Conservation (phyloP, 768 basidiomycete species). For the Termitomyces sp. region DNA sequence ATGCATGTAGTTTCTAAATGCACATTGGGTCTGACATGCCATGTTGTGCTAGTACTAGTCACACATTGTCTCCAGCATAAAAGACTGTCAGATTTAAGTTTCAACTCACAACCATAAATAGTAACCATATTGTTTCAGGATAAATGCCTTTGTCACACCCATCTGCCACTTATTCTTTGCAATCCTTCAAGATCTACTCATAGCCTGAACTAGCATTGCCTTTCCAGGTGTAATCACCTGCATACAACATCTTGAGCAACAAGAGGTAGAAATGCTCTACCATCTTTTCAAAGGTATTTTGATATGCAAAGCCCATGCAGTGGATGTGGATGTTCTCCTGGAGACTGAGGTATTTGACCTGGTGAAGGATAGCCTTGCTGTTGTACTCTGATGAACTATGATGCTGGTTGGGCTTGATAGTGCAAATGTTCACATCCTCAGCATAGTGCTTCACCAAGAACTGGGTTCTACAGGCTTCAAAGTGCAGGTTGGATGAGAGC, state of each 20-base stretch:
- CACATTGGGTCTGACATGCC: constrained; percentile 94
- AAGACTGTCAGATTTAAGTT: constrained; percentile 55
- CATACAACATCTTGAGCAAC: constrained; percentile 94
- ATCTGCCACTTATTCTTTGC: constrained; percentile 98
- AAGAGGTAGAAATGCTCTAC: constrained; percentile 96
- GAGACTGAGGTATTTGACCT: constrained; percentile 97
- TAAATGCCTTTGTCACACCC: constrained; percentile 98
- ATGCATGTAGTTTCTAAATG: constrained; percentile 93
- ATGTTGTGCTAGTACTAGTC: constrained; percentile 99
- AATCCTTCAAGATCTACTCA: constrained; percentile 84
- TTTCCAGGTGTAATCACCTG: constrained; percentile 97
- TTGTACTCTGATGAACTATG: constrained; percentile 92
- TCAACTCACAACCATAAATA: background rate
- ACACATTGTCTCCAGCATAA: constrained; percentile 97
- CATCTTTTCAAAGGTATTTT: constrained; percentile 99
- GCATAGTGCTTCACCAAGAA: constrained; percentile 97
- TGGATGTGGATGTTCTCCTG: constrained; percentile 98
- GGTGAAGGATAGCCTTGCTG: constrained; percentile 91
- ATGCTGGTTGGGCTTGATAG: constrained; percentile 99
- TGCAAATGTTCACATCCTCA: constrained; percentile 98
- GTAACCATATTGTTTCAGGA: constrained; percentile 87
- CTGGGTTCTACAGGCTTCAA: constrained; percentile 90
- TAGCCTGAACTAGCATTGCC: constrained; percentile 91
- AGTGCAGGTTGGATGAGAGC: constrained; percentile 87
- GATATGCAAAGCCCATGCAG: constrained; percentile 95